Percentiles rank a stretch among this genome's conserved stretches.
These are phyloP conservation scores for Plenodomus tracheiphilus DNA, from an alignment of 2,329 filamentous ascomycete genomes.

Conservation along the genomic window DNA sequence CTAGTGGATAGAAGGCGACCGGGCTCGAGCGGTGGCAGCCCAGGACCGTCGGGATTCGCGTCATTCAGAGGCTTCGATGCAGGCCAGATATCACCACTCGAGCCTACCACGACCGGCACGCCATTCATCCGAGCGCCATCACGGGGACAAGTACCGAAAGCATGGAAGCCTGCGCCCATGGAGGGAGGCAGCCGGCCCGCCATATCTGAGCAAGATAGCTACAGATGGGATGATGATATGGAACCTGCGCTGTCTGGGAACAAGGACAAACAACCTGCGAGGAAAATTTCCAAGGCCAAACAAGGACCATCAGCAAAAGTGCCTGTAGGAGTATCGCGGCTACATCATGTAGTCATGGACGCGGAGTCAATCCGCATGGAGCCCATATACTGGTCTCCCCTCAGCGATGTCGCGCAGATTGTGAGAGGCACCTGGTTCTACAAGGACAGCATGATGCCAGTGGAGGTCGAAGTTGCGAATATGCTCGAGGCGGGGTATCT, in stretches of 20 bases:
- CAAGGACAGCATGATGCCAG: conserved; percentile 87
- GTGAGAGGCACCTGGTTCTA: conserved; percentile 96
- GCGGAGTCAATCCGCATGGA: conserved; percentile 69
- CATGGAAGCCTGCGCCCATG: conserved; percentile 25
- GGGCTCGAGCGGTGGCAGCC: conserved; percentile 30
- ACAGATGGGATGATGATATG: conserved; percentile 53
- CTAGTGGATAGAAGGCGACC: conserved; percentile 23
- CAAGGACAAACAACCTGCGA: conserved; percentile 35
- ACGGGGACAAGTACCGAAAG: conserved; percentile 39
- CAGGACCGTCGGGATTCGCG: conserved; percentile 22
- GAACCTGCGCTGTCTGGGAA: conserved; percentile 33
- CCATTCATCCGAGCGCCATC: conserved; percentile 57
- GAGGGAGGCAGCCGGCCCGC: conserved; percentile 38
- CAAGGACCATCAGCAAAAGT: conserved; percentile 60
- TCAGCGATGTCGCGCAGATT: conserved; percentile 84
- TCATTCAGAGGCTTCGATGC: conserved; percentile 38
- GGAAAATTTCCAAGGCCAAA: conserved; percentile 24
- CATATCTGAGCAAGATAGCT: conserved; percentile 51
- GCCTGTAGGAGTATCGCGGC: conserved; percentile 83
- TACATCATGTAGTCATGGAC: conserved; percentile 86
- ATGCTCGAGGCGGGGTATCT: conserved; percentile 89
- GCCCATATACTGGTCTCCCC: conserved; percentile 95
- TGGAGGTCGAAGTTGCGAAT: conserved; percentile 84
- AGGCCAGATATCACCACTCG: conserved; percentile 33
- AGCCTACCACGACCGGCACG: conserved; percentile 50